Conservation (phyloP, 805 yeast species). For the Danielia oregonensis region DNA sequence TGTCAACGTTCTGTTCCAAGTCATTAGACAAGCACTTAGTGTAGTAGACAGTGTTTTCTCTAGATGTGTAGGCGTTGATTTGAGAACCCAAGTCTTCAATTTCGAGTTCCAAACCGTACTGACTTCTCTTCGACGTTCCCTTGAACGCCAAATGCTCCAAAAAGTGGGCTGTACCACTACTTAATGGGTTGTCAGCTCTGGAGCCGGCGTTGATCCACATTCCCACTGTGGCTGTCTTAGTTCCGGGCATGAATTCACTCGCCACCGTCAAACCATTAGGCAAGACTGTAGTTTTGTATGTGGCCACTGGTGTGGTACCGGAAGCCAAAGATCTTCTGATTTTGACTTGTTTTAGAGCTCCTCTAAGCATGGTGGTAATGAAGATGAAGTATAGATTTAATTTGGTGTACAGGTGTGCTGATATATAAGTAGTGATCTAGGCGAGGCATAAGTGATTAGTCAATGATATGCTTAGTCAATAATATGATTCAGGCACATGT, state of each 20-base stretch:
- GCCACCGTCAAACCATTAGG: slow-evolving; percentile 96
- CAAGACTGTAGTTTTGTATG: slow-evolving; percentile 60
- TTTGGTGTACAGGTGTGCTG: slow-evolving; percentile 3
- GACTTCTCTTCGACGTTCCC: slow-evolving; percentile 82
- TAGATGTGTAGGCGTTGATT: slow-evolving; percentile 95
- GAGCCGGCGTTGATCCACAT: slow-evolving; percentile 99
- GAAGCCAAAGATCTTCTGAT: background rate
- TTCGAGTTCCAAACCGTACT: slow-evolving; percentile 81
- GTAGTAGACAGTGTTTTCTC: slow-evolving; percentile 96
- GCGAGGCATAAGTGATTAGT: too few species aligned
- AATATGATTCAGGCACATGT: too few species aligned
- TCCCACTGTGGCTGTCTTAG: slow-evolving; percentile 94
- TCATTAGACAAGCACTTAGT: slow-evolving; percentile 82
- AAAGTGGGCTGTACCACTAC: slow-evolving; percentile 95
- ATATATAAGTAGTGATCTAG: background rate
- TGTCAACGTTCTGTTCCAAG: slow-evolving; percentile 81
- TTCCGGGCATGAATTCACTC: slow-evolving; percentile 79
- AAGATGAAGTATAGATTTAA: background rate
- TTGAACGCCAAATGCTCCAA: slow-evolving; percentile 95
- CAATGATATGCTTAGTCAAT: too few species aligned
- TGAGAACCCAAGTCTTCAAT: slow-evolving; percentile 96
- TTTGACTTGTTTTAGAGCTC: too few species aligned
- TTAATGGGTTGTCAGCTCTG: slow-evolving; percentile 84
- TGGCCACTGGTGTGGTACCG: slow-evolving; percentile 16
- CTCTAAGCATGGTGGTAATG: background rate